Conservation (phyloP, 1,284 basidiomycete genomes). For the Cutaneotrichosporon dermatis region DNA sequence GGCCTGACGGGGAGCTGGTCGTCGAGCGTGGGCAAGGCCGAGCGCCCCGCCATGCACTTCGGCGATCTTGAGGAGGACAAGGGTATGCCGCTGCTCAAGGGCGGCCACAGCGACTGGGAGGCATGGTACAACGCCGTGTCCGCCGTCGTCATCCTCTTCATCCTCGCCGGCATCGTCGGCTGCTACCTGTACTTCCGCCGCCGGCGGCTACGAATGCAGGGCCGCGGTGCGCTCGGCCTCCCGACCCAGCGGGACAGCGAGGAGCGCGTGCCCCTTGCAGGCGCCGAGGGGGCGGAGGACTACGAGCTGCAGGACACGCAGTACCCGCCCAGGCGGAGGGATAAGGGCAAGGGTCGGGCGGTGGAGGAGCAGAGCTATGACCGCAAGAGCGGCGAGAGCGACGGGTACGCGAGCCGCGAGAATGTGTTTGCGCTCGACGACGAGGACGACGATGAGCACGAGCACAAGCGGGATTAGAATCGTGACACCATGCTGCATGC, state of each 20-base stretch:
- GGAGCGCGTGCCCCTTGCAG: constrained; percentile 57
- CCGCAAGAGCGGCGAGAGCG: constrained; percentile 5
- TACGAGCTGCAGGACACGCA: constrained; percentile 42
- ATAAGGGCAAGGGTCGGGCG: constrained; percentile 28
- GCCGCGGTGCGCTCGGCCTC: neutral
- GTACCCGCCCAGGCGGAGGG: constrained; percentile 8
- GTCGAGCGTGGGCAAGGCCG: constrained; percentile 39
- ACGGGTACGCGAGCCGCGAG: constrained; percentile 31
- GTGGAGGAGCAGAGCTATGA: neutral
- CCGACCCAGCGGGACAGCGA: constrained; percentile 40
- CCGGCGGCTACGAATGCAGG: constrained; percentile 30
- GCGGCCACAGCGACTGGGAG: constrained; percentile 74
- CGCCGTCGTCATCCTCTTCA: constrained; percentile 70
- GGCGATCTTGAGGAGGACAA: constrained; percentile 28
- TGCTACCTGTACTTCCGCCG: constrained; percentile 37
- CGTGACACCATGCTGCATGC: too few species aligned
- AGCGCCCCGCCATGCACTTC: constrained; percentile 34
- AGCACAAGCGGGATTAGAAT: neutral
- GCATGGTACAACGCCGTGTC: constrained; percentile 91
- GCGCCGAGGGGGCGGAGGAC: constrained; percentile 48
- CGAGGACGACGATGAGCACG: constrained; percentile 36
- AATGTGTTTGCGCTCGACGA: constrained; percentile 52
- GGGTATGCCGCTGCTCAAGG: constrained; percentile 59
- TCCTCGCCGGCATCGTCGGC: constrained; percentile 68
- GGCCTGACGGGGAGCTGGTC: constrained; percentile 61